Conservation (phyloP, 83 land plant genomes). For the Diphasiastrum complanatum region DNA sequence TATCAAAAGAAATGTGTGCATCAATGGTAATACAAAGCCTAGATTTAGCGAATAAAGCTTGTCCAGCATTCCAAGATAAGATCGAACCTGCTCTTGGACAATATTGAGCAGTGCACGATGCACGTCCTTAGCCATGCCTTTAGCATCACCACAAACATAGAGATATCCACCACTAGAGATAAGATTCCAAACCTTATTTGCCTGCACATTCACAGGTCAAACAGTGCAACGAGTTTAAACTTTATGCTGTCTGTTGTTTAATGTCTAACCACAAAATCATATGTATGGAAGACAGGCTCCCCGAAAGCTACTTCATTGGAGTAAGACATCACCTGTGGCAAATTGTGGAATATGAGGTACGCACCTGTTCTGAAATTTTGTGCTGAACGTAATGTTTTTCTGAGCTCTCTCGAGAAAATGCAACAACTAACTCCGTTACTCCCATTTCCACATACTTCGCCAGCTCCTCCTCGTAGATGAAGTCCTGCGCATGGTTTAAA, state of each 20-base stretch:
- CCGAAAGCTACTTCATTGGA: no score
- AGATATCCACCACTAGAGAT: conserved; percentile 67
- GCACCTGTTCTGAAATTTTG: conserved; percentile 73
- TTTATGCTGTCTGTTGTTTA: background rate
- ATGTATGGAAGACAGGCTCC: conserved; percentile 1
- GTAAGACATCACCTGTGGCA: no score
- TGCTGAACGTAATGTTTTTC: conserved; percentile 95
- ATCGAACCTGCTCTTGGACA: conserved; percentile 74
- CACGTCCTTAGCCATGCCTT: conserved; percentile 97
- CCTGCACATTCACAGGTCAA: conserved; percentile 31
- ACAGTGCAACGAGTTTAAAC: no score
- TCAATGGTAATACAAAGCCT: no score
- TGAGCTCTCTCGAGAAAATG: conserved; percentile 87
- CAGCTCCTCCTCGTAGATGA: conserved; percentile 90
- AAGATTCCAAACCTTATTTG: conserved; percentile 61
- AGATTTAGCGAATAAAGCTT: no score
- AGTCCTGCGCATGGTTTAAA: conserved; percentile 48
- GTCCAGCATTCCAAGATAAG: background rate
- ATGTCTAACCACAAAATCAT: background rate
- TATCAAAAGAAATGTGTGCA: no score
- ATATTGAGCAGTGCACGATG: conserved; percentile 75
- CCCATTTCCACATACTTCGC: conserved; percentile 50
- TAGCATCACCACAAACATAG: conserved; percentile 98
- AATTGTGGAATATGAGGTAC: background rate
- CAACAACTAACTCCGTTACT: conserved; percentile 68